Evolutionary conservation across 768 basidiomycete species (phyloP), one percentile per base, ranked within the genome.

Genomic region (Pulveroboletus sp.): DNA sequence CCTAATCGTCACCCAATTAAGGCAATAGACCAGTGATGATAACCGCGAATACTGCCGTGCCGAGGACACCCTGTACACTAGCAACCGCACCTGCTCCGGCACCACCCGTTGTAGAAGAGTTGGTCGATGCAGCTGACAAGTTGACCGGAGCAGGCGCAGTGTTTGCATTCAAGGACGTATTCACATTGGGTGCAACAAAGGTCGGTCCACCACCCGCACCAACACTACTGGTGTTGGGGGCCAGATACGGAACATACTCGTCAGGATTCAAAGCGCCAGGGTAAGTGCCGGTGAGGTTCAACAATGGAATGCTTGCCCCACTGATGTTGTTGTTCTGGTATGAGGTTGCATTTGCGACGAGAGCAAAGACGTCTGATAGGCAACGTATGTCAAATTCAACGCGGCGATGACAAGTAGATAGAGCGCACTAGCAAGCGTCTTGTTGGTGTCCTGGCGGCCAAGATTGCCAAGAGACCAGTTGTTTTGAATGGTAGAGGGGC

Each of bases 401-500:
- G 23, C 10, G 33, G 19, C 27, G 1, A 17, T 4, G n/a, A 4
- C 3, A 31, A 24, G 6, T 6, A 16, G 5, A 40, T 39, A 25
- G 11, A 33, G 5, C 61, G 36, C 21, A 58, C 59, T 64, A 24
- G 50, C n/a, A 23, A 59, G 46, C 9, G 55, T 74, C 69, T 71
- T 67, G 65, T 81, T 81, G 39, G 75, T 76, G 56, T 83, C 81
- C 31, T 70, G 69, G 33, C 82, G 75, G 17, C 82, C 83, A 20
- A 84, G 78, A 11, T 77, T 79, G 32, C 74, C 75, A 27, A 85
- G 77, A 6, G 66, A 66, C 82, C 83, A 85, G 67, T 85, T 85
- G 29, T 74, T 72, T 64, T 83, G 62, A 23, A 82, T 72, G 19
- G 82, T 79, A 12, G 75, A 73, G 42, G 84, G 68, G 25, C 66